Evolutionary conservation across 2,329 filamentous ascomycete species (phyloP).

Genomic region (Aureobasidium sp.): DNA sequence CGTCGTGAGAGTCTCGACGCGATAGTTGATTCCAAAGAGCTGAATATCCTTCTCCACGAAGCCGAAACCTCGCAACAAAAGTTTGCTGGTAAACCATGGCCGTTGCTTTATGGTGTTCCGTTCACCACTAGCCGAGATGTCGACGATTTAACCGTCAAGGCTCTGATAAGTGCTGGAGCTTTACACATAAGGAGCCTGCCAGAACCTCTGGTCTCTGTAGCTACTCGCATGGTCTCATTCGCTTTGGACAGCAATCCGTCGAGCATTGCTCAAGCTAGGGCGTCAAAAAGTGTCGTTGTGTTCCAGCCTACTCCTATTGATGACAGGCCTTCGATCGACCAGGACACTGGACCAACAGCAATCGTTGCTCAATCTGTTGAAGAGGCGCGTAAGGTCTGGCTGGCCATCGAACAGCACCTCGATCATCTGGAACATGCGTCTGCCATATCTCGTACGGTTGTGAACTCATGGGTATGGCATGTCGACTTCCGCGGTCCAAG

Average conservation of each 20-base stretch:
- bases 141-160: neutral
- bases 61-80: neutral
- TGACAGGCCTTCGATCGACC: neutral
- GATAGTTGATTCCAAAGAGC: too few species aligned
- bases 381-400: neutral
- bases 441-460: neutral
- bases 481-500: neutral
- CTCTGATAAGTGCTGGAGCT: neutral
- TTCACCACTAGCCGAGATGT: conserved; percentile 49
- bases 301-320: neutral
- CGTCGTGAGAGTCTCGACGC: too few species aligned
- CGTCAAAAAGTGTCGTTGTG: neutral
- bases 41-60: neutral
- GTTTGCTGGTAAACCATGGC: conserved; percentile 26
- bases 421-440: neutral
- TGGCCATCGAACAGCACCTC: neutral
- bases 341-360: neutral
- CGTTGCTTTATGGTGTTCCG: conserved; percentile 48
- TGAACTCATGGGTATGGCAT: neutral
- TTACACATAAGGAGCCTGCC: neutral
- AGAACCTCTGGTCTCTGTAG: neutral
- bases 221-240: neutral
- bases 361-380: neutral
- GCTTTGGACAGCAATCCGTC: neutral
- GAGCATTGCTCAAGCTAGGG: neutral